Evolutionary conservation across 2,329 filamentous ascomycete genomes (phyloP).

Genomic region (Penicillium capsulatum): DNA sequence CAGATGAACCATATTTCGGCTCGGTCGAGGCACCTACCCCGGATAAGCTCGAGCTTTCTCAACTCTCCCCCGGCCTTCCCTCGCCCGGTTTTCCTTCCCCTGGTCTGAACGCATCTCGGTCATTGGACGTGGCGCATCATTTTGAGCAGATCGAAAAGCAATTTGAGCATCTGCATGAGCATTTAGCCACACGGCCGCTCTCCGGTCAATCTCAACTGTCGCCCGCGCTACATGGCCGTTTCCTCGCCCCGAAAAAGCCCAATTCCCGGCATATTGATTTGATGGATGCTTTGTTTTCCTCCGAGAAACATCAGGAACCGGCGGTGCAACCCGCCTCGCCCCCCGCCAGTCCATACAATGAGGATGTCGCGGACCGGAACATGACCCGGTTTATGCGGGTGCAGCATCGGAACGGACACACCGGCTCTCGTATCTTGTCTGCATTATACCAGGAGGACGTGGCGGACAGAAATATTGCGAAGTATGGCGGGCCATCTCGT

Average conservation of each 20-base stretch:
- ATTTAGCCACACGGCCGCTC: constrained; percentile 27
- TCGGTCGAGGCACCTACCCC: constrained; percentile 9
- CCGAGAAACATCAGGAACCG: constrained; percentile 28
- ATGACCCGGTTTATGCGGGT: constrained; percentile 34
- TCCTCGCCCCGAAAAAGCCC: constrained; percentile 18
- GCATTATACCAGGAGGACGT: constrained; percentile 42
- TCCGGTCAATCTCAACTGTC: constrained; percentile 25
- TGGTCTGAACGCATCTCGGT: constrained; percentile 15
- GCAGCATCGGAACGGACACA: constrained; percentile 22
- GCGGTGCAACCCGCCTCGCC: constrained; percentile 24
- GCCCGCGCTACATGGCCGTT: constrained; percentile 22
- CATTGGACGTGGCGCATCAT: constrained; percentile 27
- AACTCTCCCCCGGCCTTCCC: constrained; percentile 7
- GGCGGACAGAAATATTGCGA: constrained; percentile 38
- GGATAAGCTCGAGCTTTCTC: constrained; percentile 7
- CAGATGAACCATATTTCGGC: constrained; percentile 8
- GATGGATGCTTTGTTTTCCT: constrained; percentile 37
- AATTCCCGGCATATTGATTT: constrained; percentile 39
- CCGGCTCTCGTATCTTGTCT: constrained; percentile 33
- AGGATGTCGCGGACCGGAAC: constrained; percentile 44
- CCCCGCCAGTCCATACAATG: constrained; percentile 38
- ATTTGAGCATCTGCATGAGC: constrained; percentile 38
- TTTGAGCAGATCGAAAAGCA: constrained; percentile 40
- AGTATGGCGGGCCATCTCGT: constrained; percentile 20
- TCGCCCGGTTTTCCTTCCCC: constrained; percentile 14